Percentiles rank a stretch among this genome's conserved stretches.
phyloP scores from a whole-genome alignment of 768 basidiomycete genomes.

The Collybia sordida region DNA sequence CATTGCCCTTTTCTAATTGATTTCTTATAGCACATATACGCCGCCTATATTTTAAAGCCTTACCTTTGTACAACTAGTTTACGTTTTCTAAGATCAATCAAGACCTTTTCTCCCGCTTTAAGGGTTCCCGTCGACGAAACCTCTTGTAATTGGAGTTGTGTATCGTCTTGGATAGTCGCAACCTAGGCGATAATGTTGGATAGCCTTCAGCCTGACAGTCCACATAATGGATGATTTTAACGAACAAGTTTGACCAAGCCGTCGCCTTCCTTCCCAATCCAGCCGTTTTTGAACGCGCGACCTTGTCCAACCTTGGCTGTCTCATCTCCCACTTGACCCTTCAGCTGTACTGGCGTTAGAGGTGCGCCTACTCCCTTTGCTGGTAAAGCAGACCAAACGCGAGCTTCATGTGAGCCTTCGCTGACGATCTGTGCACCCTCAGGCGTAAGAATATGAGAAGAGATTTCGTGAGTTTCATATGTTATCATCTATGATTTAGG shows the following conservation, averaged over 20 bases:
- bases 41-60: neutral
- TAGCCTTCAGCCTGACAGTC: constrained; percentile 3
- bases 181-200: constrained; percentile 39
- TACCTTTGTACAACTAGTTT: constrained; percentile 87
- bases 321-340: constrained; percentile 80
- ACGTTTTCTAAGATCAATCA: constrained; percentile 88
- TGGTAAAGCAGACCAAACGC: constrained; percentile 88
- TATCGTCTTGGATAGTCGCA: constrained; percentile 66
- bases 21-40: constrained; percentile 5
- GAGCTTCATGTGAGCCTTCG: constrained; percentile 91
- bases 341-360: constrained; percentile 65
- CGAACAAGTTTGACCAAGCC: constrained; percentile 85
- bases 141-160: constrained; percentile 72
- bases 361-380: constrained; percentile 67
- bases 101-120: constrained; percentile 71
- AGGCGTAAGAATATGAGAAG: constrained; percentile 70
- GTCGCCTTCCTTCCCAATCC: constrained; percentile 90
- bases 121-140: constrained; percentile 74
- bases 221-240: constrained; percentile 15
- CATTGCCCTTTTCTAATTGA: constrained; percentile 85
- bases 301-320: constrained; percentile 92
- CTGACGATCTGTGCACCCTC: constrained; percentile 81
- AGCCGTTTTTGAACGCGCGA: constrained; percentile 94
- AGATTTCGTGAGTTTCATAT: constrained; percentile 76
- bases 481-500: constrained; percentile 67